Evolutionary conservation across 2,329 filamentous ascomycete species (phyloP).

Genomic region (Dactylellina leptospora): DNA sequence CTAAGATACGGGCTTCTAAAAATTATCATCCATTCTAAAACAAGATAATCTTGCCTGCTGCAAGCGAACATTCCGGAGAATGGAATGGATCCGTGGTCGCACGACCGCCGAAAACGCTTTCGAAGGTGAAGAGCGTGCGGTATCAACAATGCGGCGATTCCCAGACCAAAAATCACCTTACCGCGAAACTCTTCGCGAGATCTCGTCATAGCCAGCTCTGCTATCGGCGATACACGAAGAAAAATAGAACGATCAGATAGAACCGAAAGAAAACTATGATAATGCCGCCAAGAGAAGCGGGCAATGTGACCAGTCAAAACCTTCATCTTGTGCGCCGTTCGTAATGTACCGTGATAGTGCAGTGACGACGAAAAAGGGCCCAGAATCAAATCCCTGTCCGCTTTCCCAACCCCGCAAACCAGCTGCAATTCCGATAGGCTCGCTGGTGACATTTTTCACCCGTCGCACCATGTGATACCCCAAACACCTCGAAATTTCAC

Average conservation of each 20-base stretch:
- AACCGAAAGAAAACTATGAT: background rate
- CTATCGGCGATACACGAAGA: background rate
- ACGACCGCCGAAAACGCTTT: background rate
- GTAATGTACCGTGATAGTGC: conserved; percentile 40
- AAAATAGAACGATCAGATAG: background rate
- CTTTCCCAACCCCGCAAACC: conserved; percentile 43
- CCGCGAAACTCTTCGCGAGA: background rate
- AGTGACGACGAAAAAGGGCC: conserved; percentile 13
- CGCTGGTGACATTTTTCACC: conserved; percentile 6
- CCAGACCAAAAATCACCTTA: too few species aligned
- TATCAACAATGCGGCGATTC: too few species aligned
- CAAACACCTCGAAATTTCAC: background rate
- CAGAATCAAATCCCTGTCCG: conserved; percentile 22
- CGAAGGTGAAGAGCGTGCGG: conserved; percentile 7
- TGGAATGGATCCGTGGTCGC: background rate
- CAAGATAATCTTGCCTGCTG: too few species aligned
- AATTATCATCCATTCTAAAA: too few species aligned
- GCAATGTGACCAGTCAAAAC: background rate
- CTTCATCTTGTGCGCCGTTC: background rate
- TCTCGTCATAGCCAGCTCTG: background rate
- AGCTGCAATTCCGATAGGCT: conserved; percentile 43
- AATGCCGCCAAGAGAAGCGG: conserved; percentile 1
- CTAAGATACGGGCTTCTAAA: too few species aligned
- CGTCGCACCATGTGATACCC: conserved; percentile 51
- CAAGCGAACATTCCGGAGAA: too few species aligned